These are phyloP conservation scores for Chlorella sp. DNA, from an alignment of 139 green algal species.

Conservation along the genomic window DNA sequence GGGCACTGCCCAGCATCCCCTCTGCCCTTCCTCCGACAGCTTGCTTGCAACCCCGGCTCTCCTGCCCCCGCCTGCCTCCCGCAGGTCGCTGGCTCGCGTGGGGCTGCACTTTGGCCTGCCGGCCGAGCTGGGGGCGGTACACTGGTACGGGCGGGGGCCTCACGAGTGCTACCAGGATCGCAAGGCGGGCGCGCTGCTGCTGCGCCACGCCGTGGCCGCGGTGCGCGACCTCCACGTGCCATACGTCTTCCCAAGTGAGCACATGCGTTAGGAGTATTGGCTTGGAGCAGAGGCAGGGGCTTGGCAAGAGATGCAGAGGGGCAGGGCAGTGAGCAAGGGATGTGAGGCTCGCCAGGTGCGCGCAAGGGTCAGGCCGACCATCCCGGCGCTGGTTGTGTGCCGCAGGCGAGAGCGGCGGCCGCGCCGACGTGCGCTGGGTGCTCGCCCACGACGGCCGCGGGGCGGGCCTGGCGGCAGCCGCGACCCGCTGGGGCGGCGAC, in stretches of 20 bases:
- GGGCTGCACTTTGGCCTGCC: slow-evolving; percentile 59
- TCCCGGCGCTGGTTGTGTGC: background rate
- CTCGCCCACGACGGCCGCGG: slow-evolving; percentile 25
- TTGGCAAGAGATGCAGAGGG: background rate
- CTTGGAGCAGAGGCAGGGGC: no score
- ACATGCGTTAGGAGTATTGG: no score
- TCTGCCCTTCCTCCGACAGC: background rate
- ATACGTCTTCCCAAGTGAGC: slow-evolving; percentile 86
- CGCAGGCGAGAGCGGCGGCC: slow-evolving; percentile 73
- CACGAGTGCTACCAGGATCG: slow-evolving; percentile 94
- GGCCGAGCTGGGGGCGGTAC: slow-evolving; percentile 15
- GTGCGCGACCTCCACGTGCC: slow-evolving; percentile 71
- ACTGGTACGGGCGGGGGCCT: slow-evolving; percentile 83
- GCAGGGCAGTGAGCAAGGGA: background rate
- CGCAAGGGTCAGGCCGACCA: background rate
- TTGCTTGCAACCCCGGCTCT: no score
- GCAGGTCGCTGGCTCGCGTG: slow-evolving; percentile 70
- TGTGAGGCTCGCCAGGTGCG: background rate
- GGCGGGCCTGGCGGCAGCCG: slow-evolving; percentile 25
- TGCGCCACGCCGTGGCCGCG: slow-evolving; percentile 14
- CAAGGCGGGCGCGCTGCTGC: slow-evolving; percentile 53
- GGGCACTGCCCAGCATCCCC: no score
- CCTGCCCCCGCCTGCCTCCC: background rate
- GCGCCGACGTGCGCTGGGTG: slow-evolving; percentile 73
- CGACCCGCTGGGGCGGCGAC: background rate